phyloP scores from a whole-genome alignment of 148 eudicot species.

The Fagopyrum homotropicum region DNA sequence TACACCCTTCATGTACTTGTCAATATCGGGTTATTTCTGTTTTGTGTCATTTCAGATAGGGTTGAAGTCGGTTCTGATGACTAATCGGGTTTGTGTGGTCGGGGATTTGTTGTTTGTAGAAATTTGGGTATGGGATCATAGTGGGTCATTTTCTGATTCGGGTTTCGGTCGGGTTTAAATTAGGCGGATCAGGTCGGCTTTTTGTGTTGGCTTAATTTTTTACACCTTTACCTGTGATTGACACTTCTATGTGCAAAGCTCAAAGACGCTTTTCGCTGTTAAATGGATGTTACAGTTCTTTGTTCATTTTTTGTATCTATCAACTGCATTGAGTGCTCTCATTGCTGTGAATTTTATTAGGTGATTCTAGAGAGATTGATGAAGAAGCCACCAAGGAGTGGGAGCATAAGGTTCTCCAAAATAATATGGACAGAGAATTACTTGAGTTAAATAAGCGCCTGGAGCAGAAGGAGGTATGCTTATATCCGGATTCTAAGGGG shows the following conservation, averaged over 20 bases:
- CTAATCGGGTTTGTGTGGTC: too few relatives aligned
- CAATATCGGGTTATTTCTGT: too few relatives aligned
- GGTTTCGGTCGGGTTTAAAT: too few relatives aligned
- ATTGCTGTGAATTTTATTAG: constrained; percentile 27
- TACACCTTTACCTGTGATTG: neutral
- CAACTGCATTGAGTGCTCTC: constrained; percentile 2
- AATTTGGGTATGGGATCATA: too few relatives aligned
- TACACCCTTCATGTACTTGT: neutral
- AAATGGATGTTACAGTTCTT: neutral
- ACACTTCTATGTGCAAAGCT: neutral
- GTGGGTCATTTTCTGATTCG: too few relatives aligned
- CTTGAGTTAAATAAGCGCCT: constrained; percentile 77
- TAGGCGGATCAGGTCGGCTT: too few relatives aligned
- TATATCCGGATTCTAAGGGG: neutral
- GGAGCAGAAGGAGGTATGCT: constrained; percentile 80
- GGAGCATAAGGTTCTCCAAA: constrained; percentile 92
- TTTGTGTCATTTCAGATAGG: too few relatives aligned
- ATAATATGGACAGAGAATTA: constrained; percentile 94
- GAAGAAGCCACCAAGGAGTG: constrained; percentile 94
- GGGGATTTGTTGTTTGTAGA: too few relatives aligned
- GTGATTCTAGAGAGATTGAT: constrained; percentile 76
- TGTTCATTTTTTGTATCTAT: neutral
- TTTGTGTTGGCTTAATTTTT: too few relatives aligned
- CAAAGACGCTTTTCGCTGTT: neutral
- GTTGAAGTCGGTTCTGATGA: too few relatives aligned